Evolutionary conservation across 164 flowering plant species (phyloP), one percentile per base, ranked within the genome.

Genomic region (Sedum album): DNA sequence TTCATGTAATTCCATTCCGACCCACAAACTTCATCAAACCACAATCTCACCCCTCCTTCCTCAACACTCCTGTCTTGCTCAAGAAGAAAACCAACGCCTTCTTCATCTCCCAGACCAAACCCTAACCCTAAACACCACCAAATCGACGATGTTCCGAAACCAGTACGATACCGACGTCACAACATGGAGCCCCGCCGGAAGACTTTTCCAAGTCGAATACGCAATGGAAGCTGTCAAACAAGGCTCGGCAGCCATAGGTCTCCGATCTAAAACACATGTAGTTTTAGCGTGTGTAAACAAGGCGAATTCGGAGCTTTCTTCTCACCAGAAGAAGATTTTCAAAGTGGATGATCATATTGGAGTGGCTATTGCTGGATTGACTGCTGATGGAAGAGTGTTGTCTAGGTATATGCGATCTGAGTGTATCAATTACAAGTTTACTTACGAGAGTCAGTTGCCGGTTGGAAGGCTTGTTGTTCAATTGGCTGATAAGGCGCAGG

Each of bases 141-240:
- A 25, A 25, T 8, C 31, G 0, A 25, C 2, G 61, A 84, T 89
- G 96, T 86, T 89, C 69, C 73, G 96, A 41, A 90, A 90, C 74
- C 96, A 90, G 85, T 90, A 90, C 71, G 96, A 88, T 62, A 90
- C 93, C 1, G 96, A 90, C 65, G 96, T 90, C 20, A 90, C 96
- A n/a, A 88, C 96, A 71, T 90, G 96, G 96, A 83, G 88, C 69
- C 96, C 96, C 0, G 84, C 87, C 13, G 98, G 98, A 6, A 78
- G 98, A 26, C 81, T 94, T 8, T 91, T 91, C 77, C 98, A 94
- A 74, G 96, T 94, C 53, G 98, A 94, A 80, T 91, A 94, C 73
- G 97, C 98, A 2, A 94, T 94, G 98, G 98, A 94, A 78, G 98
- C 98, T 1, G 97, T 94, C 74, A 94, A 94, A 77, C 98, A 94